These are phyloP conservation scores for Didymella exigua DNA, from an alignment of 2,329 filamentous ascomycete genomes.

Conservation along the genomic window DNA sequence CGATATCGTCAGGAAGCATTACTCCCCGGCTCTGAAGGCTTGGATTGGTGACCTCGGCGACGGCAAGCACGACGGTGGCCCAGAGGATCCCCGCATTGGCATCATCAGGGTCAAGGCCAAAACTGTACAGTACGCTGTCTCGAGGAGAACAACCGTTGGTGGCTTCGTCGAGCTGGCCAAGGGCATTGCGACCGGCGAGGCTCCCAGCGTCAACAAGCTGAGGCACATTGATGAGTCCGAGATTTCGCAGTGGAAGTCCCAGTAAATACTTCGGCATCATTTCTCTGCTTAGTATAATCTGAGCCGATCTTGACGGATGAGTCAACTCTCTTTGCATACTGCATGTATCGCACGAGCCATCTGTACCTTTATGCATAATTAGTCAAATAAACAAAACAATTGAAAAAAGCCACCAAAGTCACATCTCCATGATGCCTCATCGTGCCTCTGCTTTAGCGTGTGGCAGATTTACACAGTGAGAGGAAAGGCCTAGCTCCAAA, in stretches of 20 bases:
- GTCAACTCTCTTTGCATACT: not conserved
- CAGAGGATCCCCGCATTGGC: slow-evolving; percentile 80
- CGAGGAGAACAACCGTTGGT: slow-evolving; percentile 66
- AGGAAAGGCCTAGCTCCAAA: not conserved
- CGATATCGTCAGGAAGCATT: slow-evolving; percentile 69
- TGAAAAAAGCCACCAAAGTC: not conserved
- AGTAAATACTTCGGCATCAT: slow-evolving; percentile 23
- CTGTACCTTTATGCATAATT: not conserved
- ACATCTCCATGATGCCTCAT: not conserved
- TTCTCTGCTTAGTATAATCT: not conserved
- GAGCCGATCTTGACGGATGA: not conserved
- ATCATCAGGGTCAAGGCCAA: slow-evolving; percentile 77
- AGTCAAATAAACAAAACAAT: slow-evolving; percentile 15
- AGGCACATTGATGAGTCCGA: slow-evolving; percentile 68
- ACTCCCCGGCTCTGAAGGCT: slow-evolving; percentile 74
- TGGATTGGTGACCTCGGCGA: slow-evolving; percentile 85
- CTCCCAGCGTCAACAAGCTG: slow-evolving; percentile 75
- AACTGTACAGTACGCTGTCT: slow-evolving; percentile 74
- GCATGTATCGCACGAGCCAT: not conserved
- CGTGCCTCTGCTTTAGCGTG: not conserved
- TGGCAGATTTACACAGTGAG: not conserved
- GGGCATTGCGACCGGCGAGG: slow-evolving; percentile 73
- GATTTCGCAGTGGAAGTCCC: slow-evolving; percentile 44
- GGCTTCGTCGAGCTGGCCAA: slow-evolving; percentile 74
- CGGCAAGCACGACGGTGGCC: slow-evolving; percentile 80